phyloP scores from a whole-genome alignment of 2,329 filamentous ascomycete species.

The Ophiosphaerella herpotricha region DNA sequence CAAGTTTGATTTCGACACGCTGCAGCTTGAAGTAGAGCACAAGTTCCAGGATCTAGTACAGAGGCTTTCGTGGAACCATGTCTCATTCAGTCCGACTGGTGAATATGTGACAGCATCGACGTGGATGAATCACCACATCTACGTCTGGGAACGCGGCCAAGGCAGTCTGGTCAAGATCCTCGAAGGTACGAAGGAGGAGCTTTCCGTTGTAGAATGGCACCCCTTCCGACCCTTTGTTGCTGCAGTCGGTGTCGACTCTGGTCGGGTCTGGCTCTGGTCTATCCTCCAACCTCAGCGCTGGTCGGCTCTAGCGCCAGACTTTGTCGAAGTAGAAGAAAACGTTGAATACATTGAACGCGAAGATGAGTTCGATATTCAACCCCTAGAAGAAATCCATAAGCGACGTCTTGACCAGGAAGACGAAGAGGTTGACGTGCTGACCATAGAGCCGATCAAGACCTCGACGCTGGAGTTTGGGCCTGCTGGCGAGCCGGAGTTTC shows the following conservation, averaged over 20 bases:
- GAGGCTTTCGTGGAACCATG: constrained; percentile 92
- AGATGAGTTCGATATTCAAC: constrained; percentile 98
- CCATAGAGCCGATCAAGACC: constrained; percentile 66
- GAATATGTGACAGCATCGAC: constrained; percentile 97
- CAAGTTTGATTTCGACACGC: constrained; percentile 79
- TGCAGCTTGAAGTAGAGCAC: constrained; percentile 90
- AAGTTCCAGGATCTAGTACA: constrained; percentile 99
- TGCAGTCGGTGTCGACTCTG: constrained; percentile 89
- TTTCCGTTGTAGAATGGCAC: constrained; percentile 97
- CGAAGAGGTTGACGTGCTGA: constrained; percentile 89
- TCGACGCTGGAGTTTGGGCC: constrained; percentile 55
- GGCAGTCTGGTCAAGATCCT: constrained; percentile 95
- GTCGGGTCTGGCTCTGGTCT: constrained; percentile 93
- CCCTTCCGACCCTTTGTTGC: constrained; percentile 84
- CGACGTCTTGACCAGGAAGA: constrained; percentile 88
- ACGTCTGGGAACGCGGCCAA: constrained; percentile 94
- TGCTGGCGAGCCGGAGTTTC: constrained; percentile 63
- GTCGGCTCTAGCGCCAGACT: constrained; percentile 96
- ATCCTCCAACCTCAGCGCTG: constrained; percentile 94
- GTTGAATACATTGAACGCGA: constrained; percentile 94
- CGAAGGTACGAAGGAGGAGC: constrained; percentile 94
- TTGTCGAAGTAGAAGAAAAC: constrained; percentile 97
- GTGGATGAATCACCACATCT: constrained; percentile 98
- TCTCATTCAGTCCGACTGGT: constrained; percentile 89
- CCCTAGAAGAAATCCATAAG: constrained; percentile 91